Conservation (phyloP, 2,329 filamentous ascomycete genomes). For the Rasamsonia emersonii region DNA sequence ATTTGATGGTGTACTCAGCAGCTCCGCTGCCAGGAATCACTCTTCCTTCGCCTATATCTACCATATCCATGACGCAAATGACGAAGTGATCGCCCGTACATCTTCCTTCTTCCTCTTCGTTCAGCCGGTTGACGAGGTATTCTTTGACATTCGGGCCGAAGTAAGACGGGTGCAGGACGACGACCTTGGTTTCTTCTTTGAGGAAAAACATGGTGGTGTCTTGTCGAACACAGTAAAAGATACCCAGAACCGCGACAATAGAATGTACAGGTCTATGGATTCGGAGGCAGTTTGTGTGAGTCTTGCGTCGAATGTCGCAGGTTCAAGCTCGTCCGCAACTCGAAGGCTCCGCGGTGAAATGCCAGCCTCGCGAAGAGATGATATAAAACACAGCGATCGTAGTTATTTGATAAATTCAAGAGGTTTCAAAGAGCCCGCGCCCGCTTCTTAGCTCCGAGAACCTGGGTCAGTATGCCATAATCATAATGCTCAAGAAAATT, state of each 20-base stretch:
- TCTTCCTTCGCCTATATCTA: constrained; percentile 86
- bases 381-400: too few relatives aligned
- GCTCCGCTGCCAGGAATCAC: constrained; percentile 86
- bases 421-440: too few relatives aligned
- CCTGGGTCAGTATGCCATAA: too few relatives aligned
- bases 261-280: too few relatives aligned
- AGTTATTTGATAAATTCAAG: too few relatives aligned
- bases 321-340: too few relatives aligned
- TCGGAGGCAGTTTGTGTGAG: too few relatives aligned
- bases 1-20: constrained; percentile 90
- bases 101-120: constrained; percentile 89
- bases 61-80: constrained; percentile 94
- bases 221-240: constrained; percentile 1
- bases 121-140: constrained; percentile 78
- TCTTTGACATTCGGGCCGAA: constrained; percentile 91
- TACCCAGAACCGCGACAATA: background rate
- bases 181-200: constrained; percentile 88
- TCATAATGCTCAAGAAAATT: too few relatives aligned
- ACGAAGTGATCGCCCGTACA: constrained; percentile 96
- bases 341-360: too few relatives aligned
- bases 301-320: too few relatives aligned
- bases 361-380: too few relatives aligned
- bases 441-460: too few relatives aligned
- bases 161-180: constrained; percentile 93
- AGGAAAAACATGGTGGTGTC: constrained; percentile 81